Percentiles rank a stretch among this genome's conserved stretches.
These are phyloP conservation scores for Sporothrix phasma DNA, from an alignment of 2,329 filamentous ascomycete genomes.

Conservation along the genomic window DNA sequence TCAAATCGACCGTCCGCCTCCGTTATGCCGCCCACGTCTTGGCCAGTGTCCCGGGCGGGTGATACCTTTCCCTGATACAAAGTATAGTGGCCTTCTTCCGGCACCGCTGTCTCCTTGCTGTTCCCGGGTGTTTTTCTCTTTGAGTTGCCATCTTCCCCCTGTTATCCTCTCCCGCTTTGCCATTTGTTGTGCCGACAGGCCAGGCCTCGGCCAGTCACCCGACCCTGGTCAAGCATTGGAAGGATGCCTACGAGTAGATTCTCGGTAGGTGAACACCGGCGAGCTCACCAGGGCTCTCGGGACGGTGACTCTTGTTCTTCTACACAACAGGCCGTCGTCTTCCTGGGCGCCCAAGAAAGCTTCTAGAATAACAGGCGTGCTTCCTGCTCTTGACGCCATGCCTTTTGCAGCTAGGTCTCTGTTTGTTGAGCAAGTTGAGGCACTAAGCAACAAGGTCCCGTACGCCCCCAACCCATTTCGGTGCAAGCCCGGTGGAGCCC, in stretches of 20 bases:
- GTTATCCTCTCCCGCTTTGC: neutral
- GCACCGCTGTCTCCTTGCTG: neutral
- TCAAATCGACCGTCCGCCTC: too few relatives aligned
- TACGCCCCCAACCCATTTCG: neutral
- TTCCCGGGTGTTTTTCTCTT: neutral
- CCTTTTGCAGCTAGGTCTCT: neutral
- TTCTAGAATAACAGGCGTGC: slow-evolving; percentile 4
- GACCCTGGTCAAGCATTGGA: slow-evolving; percentile 5
- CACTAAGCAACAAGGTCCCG: neutral
- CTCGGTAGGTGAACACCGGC: neutral
- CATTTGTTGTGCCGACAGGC: neutral
- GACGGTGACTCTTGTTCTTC: too few relatives aligned
- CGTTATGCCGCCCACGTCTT: neutral
- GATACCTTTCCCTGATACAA: neutral
- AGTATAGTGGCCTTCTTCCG: too few relatives aligned
- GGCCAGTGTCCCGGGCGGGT: neutral
- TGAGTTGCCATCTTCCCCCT: neutral
- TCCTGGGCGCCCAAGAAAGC: neutral
- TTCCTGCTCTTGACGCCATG: neutral
- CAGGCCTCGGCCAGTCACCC: too few relatives aligned
- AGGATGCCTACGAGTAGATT: neutral
- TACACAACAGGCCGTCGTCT: too few relatives aligned
- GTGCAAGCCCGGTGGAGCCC: neutral
- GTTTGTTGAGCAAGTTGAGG: neutral
- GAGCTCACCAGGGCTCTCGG: neutral